These are phyloP conservation scores for Thamnidium elegans DNA, from an alignment of 192 early-diverging fungal species.

Conservation along the genomic window DNA sequence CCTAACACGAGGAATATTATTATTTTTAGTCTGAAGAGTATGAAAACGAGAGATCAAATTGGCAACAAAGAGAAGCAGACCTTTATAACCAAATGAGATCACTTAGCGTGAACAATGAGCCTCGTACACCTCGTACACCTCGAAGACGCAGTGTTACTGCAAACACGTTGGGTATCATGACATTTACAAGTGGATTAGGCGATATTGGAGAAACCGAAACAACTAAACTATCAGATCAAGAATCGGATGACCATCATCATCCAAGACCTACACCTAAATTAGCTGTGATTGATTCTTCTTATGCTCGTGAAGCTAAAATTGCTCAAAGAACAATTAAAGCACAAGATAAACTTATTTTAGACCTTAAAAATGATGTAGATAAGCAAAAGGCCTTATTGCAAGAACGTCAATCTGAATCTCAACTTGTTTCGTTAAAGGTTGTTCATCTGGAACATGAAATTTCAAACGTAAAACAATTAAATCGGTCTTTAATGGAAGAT, in stretches of 20 bases:
- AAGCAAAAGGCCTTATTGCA: constrained; percentile 38
- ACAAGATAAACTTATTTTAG: constrained; percentile 40
- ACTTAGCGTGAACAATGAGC: constrained; percentile 30
- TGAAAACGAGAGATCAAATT: constrained; percentile 42
- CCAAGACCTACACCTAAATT: constrained; percentile 6
- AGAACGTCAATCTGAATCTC: constrained; percentile 35
- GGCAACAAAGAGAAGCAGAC: constrained; percentile 49
- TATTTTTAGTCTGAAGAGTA: constrained; percentile 26
- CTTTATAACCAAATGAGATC: constrained; percentile 38
- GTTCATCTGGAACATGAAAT: constrained; percentile 56
- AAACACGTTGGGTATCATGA: constrained; percentile 7
- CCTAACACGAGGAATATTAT: neutral
- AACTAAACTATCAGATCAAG: neutral
- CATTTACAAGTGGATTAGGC: constrained; percentile 1
- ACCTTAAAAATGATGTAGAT: constrained; percentile 40
- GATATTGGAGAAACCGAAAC: constrained; percentile 4
- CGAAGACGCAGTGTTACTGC: constrained; percentile 32
- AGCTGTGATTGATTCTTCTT: constrained; percentile 13
- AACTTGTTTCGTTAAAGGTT: constrained; percentile 36
- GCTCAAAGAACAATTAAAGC: constrained; percentile 40
- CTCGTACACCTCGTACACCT: constrained; percentile 43
- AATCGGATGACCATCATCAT: constrained; percentile 17
- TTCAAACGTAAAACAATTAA: constrained; percentile 61
- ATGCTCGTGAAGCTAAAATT: constrained; percentile 35
- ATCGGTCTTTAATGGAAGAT: constrained; percentile 71